Conservation (phyloP, 192 early-diverging fungal species). For the Gryganskiella cystojenkinii region DNA sequence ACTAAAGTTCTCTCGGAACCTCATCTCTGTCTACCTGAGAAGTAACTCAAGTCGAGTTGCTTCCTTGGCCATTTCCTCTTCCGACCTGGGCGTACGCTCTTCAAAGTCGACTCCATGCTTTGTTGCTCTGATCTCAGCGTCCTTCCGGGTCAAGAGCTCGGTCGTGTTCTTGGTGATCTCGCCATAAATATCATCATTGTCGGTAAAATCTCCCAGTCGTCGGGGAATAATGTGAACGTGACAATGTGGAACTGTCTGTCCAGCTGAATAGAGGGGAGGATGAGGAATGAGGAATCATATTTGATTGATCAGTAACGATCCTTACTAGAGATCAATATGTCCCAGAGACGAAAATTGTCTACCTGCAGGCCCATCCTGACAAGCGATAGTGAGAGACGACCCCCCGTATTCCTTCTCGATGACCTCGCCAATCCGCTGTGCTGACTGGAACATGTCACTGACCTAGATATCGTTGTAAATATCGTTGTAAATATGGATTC, state of each 20-base stretch:
- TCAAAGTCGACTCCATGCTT: conserved; percentile 70
- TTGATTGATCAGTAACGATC: neutral
- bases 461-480: conserved; percentile 33
- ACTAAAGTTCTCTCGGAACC: neutral
- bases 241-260: conserved; percentile 86
- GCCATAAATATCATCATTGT: conserved; percentile 91
- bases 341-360: conserved; percentile 31
- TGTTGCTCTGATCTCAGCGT: neutral
- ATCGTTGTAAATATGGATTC: no score
- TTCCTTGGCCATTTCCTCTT: conserved; percentile 85
- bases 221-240: conserved; percentile 95
- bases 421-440: conserved; percentile 78
- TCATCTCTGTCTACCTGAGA: neutral
- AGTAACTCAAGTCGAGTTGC: conserved; percentile 48
- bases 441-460: conserved; percentile 82
- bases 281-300: neutral
- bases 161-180: conserved; percentile 72
- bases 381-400: conserved; percentile 80
- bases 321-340: neutral
- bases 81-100: conserved; percentile 73
- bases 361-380: conserved; percentile 83
- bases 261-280: conserved; percentile 3
- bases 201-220: conserved; percentile 76
- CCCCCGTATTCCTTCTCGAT: conserved; percentile 80
- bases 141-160: conserved; percentile 19